A percentile compares a stretch with the other conserved stretches of the same genome.
Evolutionary conservation across 257 asterid genomes (phyloP).

Genomic region (Jacaranda copaia): DNA sequence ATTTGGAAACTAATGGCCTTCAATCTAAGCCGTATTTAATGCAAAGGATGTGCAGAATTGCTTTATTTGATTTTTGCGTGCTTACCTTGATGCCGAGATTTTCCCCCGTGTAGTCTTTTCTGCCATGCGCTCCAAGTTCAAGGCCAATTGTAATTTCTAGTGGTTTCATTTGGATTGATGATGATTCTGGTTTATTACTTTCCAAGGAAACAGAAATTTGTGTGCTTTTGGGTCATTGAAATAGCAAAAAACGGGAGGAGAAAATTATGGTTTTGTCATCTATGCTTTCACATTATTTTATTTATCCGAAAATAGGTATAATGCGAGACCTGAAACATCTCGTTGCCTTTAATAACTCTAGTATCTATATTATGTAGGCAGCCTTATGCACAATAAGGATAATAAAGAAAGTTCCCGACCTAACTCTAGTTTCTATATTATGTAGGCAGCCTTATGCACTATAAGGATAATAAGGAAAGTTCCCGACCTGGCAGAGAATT

Average conservation of each 20-base stretch:
- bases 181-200: slow-evolving; percentile 16
- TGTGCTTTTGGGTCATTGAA: not conserved
- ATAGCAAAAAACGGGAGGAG: slow-evolving; percentile 3
- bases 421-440: slow-evolving; percentile 38
- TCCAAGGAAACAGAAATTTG: not conserved
- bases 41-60: slow-evolving; percentile 11
- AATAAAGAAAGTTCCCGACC: slow-evolving; percentile 95
- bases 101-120: slow-evolving; percentile 4
- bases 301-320: slow-evolving; percentile 22
- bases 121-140: slow-evolving; percentile 20
- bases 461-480: slow-evolving; percentile 96
- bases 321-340: slow-evolving; percentile 26
- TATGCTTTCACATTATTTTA: slow-evolving; percentile 13
- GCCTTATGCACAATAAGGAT: slow-evolving; percentile 95
- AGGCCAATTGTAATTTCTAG: slow-evolving; percentile 20
- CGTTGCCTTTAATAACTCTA: slow-evolving; percentile 22
- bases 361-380: too few relatives aligned
- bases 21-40: slow-evolving; percentile 19
- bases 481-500: slow-evolving; percentile 96
- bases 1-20: slow-evolving; percentile 17
- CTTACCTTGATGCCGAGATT: slow-evolving; percentile 15
- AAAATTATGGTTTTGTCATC: slow-evolving; percentile 3
- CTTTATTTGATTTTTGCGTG: slow-evolving; percentile 5
- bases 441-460: slow-evolving; percentile 95
- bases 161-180: slow-evolving; percentile 6